These are phyloP conservation scores for Arachnomyces sp. DNA, from an alignment of 2,329 filamentous ascomycete species.

Conservation along the genomic window DNA sequence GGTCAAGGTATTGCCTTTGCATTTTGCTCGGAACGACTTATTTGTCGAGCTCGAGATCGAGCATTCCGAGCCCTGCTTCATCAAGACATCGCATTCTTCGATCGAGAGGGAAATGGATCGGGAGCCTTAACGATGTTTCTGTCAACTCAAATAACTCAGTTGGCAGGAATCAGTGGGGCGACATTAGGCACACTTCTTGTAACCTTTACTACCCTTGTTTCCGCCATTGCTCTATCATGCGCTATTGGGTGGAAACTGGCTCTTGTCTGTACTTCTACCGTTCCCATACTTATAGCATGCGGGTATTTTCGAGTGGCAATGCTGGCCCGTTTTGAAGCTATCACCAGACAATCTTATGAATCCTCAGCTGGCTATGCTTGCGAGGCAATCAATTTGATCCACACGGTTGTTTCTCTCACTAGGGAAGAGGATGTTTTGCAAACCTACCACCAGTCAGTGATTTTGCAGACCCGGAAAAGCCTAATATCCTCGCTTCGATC, in stretches of 20 bases:
- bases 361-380: conserved; percentile 43
- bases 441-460: conserved; percentile 32
- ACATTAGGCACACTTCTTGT: conserved; percentile 75
- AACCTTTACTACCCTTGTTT: conserved; percentile 64
- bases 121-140: conserved; percentile 67
- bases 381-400: conserved; percentile 44
- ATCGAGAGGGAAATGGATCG: conserved; percentile 14
- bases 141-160: conserved; percentile 63
- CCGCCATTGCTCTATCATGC: conserved; percentile 59
- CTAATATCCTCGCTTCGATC: too few relatives aligned
- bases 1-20: too few relatives aligned
- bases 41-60: conserved; percentile 14
- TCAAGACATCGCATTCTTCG: conserved; percentile 24
- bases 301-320: conserved; percentile 40
- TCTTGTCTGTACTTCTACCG: conserved; percentile 49
- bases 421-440: conserved; percentile 38
- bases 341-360: conserved; percentile 38
- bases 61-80: conserved; percentile 19
- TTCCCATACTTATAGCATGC: conserved; percentile 29
- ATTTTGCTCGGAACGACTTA: too few relatives aligned
- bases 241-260: conserved; percentile 73
- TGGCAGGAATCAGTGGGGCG: conserved; percentile 56
- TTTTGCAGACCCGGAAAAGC: too few relatives aligned
- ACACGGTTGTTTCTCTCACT: conserved; percentile 44
- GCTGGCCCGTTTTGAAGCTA: conserved; percentile 40